A percentile compares a stretch with the other conserved stretches of the same genome.
phyloP scores from a whole-genome alignment of 2,329 filamentous ascomycete species.

The Ceratocystis cacaofunesta region DNA sequence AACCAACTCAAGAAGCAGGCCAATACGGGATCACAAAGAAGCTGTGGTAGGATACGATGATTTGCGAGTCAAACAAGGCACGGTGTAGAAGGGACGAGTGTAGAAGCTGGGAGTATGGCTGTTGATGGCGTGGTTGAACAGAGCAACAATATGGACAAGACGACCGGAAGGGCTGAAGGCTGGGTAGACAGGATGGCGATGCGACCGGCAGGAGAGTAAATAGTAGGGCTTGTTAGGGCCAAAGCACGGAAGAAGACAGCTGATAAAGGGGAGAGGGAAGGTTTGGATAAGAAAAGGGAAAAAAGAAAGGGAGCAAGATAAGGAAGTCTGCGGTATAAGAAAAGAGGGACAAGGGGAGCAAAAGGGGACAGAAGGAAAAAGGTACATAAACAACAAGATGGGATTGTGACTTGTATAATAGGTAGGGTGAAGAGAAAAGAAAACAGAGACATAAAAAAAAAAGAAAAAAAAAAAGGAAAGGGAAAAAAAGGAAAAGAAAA shows the following conservation, averaged over 20 bases:
- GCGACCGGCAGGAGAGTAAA: background rate
- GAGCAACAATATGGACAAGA: background rate
- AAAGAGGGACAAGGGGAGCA: background rate
- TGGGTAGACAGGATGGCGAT: background rate
- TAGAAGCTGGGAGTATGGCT: background rate
- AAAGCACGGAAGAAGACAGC: background rate
- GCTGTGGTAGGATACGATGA: background rate
- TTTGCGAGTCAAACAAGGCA: background rate
- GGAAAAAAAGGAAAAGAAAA: slow-evolving; percentile 4
- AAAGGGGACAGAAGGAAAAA: background rate
- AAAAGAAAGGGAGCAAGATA: background rate
- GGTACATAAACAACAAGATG: background rate
- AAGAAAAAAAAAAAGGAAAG: background rate
- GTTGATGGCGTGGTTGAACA: background rate
- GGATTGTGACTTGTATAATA: background rate
- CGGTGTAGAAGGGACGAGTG: background rate
- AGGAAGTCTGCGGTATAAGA: background rate
- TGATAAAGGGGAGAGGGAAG: background rate
- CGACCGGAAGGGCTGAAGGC: background rate
- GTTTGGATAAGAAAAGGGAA: background rate
- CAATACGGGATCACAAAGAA: background rate
- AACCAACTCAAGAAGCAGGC: background rate
- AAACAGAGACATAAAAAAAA: background rate
- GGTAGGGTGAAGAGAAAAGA: background rate
- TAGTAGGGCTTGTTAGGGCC: background rate